Evolutionary conservation across 2,329 filamentous ascomycete species (phyloP).

Genomic region (Moelleriella libera): DNA sequence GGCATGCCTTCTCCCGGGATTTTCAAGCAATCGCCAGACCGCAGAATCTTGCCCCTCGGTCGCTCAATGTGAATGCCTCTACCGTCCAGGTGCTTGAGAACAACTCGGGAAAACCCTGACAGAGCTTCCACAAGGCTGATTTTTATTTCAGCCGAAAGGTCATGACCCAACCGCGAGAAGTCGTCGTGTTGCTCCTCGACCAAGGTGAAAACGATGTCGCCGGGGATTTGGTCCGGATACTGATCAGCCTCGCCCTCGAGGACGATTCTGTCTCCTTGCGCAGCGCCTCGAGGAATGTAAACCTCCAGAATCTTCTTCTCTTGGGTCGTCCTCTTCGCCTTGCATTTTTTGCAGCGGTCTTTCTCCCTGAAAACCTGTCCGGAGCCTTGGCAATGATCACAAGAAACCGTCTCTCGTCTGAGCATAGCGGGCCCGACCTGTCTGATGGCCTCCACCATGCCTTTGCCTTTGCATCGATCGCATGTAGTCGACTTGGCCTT

Average conservation of each 20-base stretch:
- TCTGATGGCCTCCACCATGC: constrained; percentile 61
- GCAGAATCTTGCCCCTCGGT: constrained; percentile 67
- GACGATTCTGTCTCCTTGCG: constrained; percentile 79
- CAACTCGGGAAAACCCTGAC: constrained; percentile 78
- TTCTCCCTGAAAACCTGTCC: constrained; percentile 87
- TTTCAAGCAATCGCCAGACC: constrained; percentile 75
- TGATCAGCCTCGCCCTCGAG: constrained; percentile 93
- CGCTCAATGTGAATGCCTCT: constrained; percentile 74
- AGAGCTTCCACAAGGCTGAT: constrained; percentile 75
- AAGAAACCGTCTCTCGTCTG: constrained; percentile 65
- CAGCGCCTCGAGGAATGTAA: constrained; percentile 80
- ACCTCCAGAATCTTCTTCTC: constrained; percentile 93
- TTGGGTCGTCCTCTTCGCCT: constrained; percentile 73
- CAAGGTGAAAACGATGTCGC: constrained; percentile 84
- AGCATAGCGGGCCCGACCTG: constrained; percentile 80
- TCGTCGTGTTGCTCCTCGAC: constrained; percentile 67
- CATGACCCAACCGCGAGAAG: constrained; percentile 72
- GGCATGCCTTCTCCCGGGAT: constrained; percentile 90
- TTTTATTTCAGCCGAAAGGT: constrained; percentile 69
- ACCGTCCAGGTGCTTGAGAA: constrained; percentile 85
- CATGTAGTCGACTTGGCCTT: constrained; percentile 77
- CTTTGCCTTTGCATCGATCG: constrained; percentile 70
- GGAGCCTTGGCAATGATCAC: constrained; percentile 71
- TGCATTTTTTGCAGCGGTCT: constrained; percentile 98
- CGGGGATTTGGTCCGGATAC: constrained; percentile 72